Evolutionary conservation across 164 flowering plant genomes (phyloP), one percentile per base, ranked within the genome.

Genomic region (Macadamia integrifolia): DNA sequence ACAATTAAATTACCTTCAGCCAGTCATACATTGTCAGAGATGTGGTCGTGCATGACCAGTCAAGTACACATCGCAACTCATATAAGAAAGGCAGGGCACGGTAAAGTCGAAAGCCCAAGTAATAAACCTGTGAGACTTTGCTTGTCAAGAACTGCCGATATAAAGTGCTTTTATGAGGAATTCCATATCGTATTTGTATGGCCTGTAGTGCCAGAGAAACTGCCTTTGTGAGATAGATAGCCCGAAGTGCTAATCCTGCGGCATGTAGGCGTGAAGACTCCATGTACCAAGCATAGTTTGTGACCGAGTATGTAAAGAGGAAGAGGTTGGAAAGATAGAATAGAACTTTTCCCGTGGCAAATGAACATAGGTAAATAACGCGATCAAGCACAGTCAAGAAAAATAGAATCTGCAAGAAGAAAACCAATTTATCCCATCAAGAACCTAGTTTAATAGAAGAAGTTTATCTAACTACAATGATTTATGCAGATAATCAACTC

Each of bases 1-100:
- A 18, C 40, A 61, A 66, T 9, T 50, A 14, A 62, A 69, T 68
- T 77, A 95, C 99, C 96, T 95, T 95, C 67, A 95, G 85, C 99
- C 99, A 92, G 73, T 92, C 99, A 79, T 95, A 95, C 98, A 95
- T 95, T 58, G 99, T 95, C 80, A 92, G 78, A 57, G 98, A 91
- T 49, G 99, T 95, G 15, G 93, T 78, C 64, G 99, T 92, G 86
- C 99, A 95, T 6, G 99, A 95, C 99, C 99, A 95, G 72, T 95
- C 99, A 75, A 95, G 97, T 55, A 91, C 98, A 66, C 99, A 95
- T 65, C 97, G 82, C 70, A 95, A 69, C 71, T 95, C 99, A 81
- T 95, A 91, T 50, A 95, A 89, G 72, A 95, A 95, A 28, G 99
- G 99, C 40, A 95, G 82, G 69, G 90, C 94, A 66, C 99, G 97